These are phyloP conservation scores for Arthrobotrys iridis DNA, from an alignment of 2,329 filamentous ascomycete species.

Conservation along the genomic window DNA sequence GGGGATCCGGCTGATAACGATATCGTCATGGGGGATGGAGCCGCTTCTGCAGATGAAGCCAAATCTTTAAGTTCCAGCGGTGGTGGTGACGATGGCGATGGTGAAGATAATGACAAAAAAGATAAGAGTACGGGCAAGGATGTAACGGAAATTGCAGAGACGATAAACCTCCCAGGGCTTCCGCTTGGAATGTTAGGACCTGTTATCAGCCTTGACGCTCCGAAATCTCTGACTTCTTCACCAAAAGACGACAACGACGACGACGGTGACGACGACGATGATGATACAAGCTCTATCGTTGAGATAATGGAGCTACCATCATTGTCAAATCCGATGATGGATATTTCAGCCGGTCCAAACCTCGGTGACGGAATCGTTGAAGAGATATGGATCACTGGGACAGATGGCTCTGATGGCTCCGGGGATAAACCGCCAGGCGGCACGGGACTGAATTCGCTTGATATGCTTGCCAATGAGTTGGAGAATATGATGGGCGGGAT, in stretches of 20 bases:
- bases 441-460: slow-evolving; percentile 12
- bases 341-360: not conserved
- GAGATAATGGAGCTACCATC: too few species aligned
- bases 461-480: slow-evolving; percentile 10
- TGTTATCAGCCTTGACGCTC: not conserved
- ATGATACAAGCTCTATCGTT: too few species aligned
- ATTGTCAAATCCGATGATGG: not conserved
- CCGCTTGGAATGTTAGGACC: slow-evolving; percentile 28
- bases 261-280: too few species aligned
- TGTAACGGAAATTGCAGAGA: not conserved
- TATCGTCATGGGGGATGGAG: too few species aligned
- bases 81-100: not conserved
- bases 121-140: not conserved
- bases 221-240: not conserved
- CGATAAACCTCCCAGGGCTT: not conserved
- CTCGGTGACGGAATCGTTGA: slow-evolving; percentile 19
- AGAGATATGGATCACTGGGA: slow-evolving; percentile 37
- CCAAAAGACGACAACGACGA: too few species aligned
- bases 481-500: slow-evolving; percentile 40
- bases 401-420: not conserved
- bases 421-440: not conserved
- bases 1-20: not conserved
- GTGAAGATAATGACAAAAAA: not conserved
- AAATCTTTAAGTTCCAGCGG: not conserved
- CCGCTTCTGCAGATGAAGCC: not conserved